A percentile compares a stretch with the other conserved stretches of the same genome.
Evolutionary conservation across 345 rosid species (phyloP).

Genomic region (Geranium brycei): DNA sequence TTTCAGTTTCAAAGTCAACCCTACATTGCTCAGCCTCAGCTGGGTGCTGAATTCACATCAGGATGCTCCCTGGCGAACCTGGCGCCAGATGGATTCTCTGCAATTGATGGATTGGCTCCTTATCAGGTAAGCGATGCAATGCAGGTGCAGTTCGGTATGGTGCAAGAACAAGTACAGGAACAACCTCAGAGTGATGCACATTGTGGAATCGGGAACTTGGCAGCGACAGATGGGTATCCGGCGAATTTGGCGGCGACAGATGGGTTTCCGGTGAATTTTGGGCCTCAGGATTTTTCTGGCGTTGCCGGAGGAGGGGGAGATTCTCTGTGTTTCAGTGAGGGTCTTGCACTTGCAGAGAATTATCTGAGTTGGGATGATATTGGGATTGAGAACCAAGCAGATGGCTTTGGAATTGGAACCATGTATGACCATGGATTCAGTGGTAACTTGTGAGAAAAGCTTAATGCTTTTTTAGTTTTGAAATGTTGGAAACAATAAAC

Average conservation of each 20-base stretch:
- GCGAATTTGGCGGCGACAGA: not conserved
- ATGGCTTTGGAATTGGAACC: not conserved
- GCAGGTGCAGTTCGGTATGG: not conserved
- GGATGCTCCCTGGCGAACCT: not conserved
- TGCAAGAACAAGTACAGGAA: too few species aligned
- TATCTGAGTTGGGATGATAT: not conserved
- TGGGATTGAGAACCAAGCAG: not conserved
- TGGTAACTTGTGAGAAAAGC: not conserved
- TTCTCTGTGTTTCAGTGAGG: not conserved
- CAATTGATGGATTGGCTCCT: not conserved
- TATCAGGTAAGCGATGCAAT: not conserved
- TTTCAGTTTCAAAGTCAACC: not conserved
- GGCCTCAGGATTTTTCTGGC: not conserved
- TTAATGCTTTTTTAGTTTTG: not conserved
- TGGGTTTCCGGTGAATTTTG: not conserved
- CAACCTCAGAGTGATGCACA: not conserved
- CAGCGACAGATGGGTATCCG: not conserved
- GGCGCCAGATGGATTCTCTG: not conserved
- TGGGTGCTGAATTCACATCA: not conserved
- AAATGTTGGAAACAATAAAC: too few species aligned
- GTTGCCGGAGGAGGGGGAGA: too few species aligned
- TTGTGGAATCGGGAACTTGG: not conserved
- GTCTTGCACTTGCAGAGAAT: not conserved
- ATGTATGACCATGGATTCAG: too few species aligned
- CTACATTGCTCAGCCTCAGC: not conserved